phyloP scores from a whole-genome alignment of 2,329 filamentous ascomycete species.

The Xylaria sp. region DNA sequence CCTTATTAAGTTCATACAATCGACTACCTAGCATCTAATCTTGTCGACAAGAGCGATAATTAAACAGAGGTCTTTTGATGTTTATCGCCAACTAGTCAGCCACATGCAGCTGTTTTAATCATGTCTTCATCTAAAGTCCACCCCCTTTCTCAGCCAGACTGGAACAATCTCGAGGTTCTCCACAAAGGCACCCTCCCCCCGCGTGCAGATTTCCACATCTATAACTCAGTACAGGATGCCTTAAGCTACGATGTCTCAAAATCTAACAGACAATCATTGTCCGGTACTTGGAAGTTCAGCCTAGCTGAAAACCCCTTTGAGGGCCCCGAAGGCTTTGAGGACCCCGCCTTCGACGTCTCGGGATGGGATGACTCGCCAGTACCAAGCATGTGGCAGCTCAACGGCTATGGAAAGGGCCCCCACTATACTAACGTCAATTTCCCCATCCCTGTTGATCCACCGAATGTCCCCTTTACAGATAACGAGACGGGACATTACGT shows the following conservation, averaged over 20 bases:
- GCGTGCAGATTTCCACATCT: constrained; percentile 66
- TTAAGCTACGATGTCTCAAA: constrained; percentile 54
- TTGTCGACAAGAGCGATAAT: background rate
- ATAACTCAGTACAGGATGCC: constrained; percentile 60
- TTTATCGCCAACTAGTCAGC: background rate
- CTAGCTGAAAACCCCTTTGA: constrained; percentile 55
- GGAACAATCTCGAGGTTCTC: constrained; percentile 68
- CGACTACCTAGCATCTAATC: background rate
- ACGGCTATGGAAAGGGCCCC: constrained; percentile 71
- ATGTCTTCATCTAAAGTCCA: constrained; percentile 33
- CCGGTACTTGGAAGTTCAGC: constrained; percentile 62
- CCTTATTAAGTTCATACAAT: background rate
- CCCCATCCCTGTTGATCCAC: constrained; percentile 72
- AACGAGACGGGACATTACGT: constrained; percentile 66
- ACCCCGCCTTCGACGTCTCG: constrained; percentile 44
- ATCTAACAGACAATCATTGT: constrained; percentile 55
- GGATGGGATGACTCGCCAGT: constrained; percentile 67
- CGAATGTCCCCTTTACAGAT: constrained; percentile 65
- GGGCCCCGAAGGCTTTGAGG: constrained; percentile 51
- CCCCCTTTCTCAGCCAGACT: constrained; percentile 58
- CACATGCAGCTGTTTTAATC: background rate
- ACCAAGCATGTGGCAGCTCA: constrained; percentile 77
- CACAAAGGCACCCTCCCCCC: constrained; percentile 68
- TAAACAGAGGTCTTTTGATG: background rate
- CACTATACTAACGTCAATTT: constrained; percentile 76